Evolutionary conservation across 2,329 filamentous ascomycete species (phyloP).

Genomic region (Sporothrix phasma): DNA sequence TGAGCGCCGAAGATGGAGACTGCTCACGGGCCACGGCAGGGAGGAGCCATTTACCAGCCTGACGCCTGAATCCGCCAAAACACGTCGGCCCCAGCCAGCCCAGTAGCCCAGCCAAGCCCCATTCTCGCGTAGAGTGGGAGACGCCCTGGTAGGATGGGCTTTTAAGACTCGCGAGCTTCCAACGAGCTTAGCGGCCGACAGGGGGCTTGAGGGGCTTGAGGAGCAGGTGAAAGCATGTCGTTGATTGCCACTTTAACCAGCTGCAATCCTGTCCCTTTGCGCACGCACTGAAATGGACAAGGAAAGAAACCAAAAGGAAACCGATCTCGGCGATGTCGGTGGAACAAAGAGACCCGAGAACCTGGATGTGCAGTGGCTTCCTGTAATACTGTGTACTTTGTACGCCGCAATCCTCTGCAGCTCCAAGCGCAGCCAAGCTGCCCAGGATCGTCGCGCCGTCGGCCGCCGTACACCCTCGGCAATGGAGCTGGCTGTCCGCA

Average conservation of each 20-base stretch:
- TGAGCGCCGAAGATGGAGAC: neutral
- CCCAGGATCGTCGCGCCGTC: neutral
- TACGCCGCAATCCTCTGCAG: neutral
- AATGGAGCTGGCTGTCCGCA: neutral
- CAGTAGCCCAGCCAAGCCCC: neutral
- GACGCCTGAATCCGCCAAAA: neutral
- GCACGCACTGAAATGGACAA: neutral
- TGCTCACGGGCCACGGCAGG: neutral
- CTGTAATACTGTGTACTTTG: neutral
- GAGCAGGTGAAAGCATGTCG: neutral
- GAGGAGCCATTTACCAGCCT: neutral
- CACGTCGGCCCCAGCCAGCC: neutral
- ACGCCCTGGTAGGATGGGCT: too few relatives aligned
- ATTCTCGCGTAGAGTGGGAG: slow-evolving; percentile 6
- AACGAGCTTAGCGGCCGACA: neutral
- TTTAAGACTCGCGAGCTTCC: too few relatives aligned
- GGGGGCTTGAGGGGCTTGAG: neutral
- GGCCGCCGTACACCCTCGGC: slow-evolving; percentile 10
- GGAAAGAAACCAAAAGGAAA: neutral
- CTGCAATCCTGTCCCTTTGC: neutral
- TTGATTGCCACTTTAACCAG: neutral
- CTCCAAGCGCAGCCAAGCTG: neutral
- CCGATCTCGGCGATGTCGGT: neutral
- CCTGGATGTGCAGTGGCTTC: neutral
- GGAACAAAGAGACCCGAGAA: neutral